Evolutionary conservation across 2,329 filamentous ascomycete species (phyloP).

Genomic region (Stylonectria norvegica): DNA sequence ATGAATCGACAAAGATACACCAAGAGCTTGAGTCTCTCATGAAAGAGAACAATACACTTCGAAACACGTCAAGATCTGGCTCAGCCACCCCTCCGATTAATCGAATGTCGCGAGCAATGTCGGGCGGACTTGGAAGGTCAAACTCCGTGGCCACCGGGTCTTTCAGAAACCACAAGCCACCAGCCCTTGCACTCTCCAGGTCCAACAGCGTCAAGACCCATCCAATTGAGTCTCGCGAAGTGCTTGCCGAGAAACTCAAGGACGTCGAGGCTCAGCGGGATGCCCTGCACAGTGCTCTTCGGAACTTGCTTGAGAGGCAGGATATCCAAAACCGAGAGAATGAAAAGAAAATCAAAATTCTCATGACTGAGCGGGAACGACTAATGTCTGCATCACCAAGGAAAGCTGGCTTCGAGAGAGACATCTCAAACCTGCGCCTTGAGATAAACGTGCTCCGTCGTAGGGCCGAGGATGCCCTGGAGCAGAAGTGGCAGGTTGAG

Average conservation of each 20-base stretch:
- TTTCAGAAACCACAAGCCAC: constrained; percentile 38
- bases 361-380: constrained; percentile 76
- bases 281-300: constrained; percentile 82
- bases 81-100: constrained; percentile 21
- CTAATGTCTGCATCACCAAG: constrained; percentile 67
- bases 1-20: constrained; percentile 80
- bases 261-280: constrained; percentile 93
- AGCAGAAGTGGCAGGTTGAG: constrained; percentile 95
- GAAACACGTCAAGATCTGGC: constrained; percentile 35
- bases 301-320: constrained; percentile 79
- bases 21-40: constrained; percentile 76
- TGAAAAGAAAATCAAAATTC: constrained; percentile 70
- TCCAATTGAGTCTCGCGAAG: constrained; percentile 58
- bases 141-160: constrained; percentile 62
- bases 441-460: constrained; percentile 83
- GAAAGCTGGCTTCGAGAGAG: constrained; percentile 76
- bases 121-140: constrained; percentile 57
- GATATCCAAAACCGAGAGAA: constrained; percentile 81
- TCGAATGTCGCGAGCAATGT: constrained; percentile 30
- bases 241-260: constrained; percentile 75
- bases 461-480: constrained; percentile 87
- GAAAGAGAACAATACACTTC: constrained; percentile 60
- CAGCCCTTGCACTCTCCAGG: constrained; percentile 49
- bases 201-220: constrained; percentile 55
- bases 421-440: constrained; percentile 73